phyloP scores from a whole-genome alignment of 2,329 filamentous ascomycete genomes.

The Decorospora gaudefroyi region DNA sequence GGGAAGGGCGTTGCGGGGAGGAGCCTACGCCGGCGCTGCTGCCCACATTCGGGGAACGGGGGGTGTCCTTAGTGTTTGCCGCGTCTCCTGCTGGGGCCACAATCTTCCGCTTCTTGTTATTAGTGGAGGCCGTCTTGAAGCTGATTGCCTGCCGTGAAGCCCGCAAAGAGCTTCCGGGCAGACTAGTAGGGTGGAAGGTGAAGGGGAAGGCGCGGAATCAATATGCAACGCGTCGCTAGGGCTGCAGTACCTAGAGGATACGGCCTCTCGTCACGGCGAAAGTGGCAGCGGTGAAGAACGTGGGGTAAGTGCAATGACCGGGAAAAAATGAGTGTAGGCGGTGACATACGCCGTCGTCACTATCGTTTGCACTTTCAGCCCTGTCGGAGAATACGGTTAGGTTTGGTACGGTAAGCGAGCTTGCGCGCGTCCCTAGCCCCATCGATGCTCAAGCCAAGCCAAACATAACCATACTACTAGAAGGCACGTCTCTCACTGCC shows the following conservation, averaged over 20 bases:
- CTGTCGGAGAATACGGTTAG: slow-evolving; percentile 22
- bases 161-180: slow-evolving; percentile 45
- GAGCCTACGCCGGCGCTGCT: slow-evolving; percentile 30
- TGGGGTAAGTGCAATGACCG: slow-evolving; percentile 29
- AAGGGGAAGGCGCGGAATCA: slow-evolving; percentile 7
- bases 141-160: slow-evolving; percentile 47
- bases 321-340: slow-evolving; percentile 30
- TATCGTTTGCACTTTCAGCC: slow-evolving; percentile 21
- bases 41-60: slow-evolving; percentile 42
- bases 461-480: too few relatives aligned
- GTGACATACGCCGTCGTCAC: slow-evolving; percentile 28
- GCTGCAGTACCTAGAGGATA: slow-evolving; percentile 8
- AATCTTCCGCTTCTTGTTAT: slow-evolving; percentile 56
- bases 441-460: too few relatives aligned
- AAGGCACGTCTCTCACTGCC: too few relatives aligned
- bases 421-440: too few relatives aligned
- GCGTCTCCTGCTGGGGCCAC: slow-evolving; percentile 38
- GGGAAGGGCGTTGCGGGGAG: slow-evolving; percentile 45
- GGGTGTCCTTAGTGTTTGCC: slow-evolving; percentile 14
- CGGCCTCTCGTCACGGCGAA: slow-evolving; percentile 10
- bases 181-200: slow-evolving; percentile 13
- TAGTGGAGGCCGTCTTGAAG: slow-evolving; percentile 51
- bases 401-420: too few relatives aligned
- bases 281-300: slow-evolving; percentile 20
- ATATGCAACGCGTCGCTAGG: slow-evolving; percentile 26